phyloP scores from a whole-genome alignment of 2,329 filamentous ascomycete genomes.

The Alternaria conjuncta region DNA sequence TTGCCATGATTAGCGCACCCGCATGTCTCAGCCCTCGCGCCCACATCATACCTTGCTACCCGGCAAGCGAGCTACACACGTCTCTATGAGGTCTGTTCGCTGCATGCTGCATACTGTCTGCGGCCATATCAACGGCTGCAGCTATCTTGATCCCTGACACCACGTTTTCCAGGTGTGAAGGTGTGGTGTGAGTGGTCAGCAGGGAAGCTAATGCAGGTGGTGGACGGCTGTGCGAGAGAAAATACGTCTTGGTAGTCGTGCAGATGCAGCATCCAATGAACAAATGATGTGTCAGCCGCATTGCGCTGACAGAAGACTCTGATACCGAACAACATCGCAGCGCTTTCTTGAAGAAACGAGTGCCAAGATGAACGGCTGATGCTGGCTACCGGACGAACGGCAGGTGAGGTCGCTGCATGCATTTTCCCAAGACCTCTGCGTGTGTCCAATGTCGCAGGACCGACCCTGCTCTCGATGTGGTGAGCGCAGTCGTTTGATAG shows the following conservation, averaged over 20 bases:
- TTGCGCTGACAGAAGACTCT: slow-evolving; percentile 2
- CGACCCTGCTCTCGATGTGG: neutral
- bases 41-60: neutral
- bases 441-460: neutral
- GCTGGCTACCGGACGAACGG: neutral
- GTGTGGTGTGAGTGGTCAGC: neutral
- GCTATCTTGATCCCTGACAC: slow-evolving; percentile 1
- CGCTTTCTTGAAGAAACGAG: neutral
- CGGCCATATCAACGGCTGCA: neutral
- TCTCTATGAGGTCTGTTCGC: neutral
- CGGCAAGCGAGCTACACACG: neutral
- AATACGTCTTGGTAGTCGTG: neutral
- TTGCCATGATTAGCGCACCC: slow-evolving; percentile 10
- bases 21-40: slow-evolving; percentile 2
- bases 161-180: neutral
- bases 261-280: slow-evolving; percentile 8
- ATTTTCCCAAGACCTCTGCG: neutral
- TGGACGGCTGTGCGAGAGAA: slow-evolving; percentile 1
- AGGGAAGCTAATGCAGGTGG: slow-evolving; percentile 1
- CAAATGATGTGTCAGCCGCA: slow-evolving; percentile 5
- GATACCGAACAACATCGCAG: neutral
- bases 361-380: neutral
- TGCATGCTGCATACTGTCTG: neutral
- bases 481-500: neutral
- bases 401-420: neutral